phyloP scores from a whole-genome alignment of 1,284 basidiomycete species.

The Cryptococcus sp. region DNA sequence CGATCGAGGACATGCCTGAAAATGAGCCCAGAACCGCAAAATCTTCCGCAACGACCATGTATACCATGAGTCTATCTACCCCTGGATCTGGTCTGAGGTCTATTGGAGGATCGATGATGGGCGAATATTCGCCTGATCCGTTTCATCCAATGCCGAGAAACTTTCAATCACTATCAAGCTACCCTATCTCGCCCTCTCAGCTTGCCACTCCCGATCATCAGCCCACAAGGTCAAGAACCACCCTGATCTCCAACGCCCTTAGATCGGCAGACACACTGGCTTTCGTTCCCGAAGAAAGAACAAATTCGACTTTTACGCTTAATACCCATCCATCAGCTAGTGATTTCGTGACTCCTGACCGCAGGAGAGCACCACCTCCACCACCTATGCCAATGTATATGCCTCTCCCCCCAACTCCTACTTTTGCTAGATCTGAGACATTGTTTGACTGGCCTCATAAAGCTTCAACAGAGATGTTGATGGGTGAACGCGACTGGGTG shows the following conservation, averaged over 20 bases:
- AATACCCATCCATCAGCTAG: constrained; percentile 21
- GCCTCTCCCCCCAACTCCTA: constrained; percentile 35
- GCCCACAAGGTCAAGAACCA: constrained; percentile 5
- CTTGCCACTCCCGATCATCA: not conserved
- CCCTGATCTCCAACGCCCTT: constrained; percentile 5
- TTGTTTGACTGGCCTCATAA: constrained; percentile 20
- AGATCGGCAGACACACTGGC: constrained; percentile 10
- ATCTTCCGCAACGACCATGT: constrained; percentile 12
- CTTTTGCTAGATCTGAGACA: constrained; percentile 17
- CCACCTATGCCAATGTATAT: constrained; percentile 30
- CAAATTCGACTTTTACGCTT: constrained; percentile 23
- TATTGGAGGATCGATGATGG: constrained; percentile 27
- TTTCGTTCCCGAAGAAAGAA: constrained; percentile 17
- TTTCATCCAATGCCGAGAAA: constrained; percentile 26
- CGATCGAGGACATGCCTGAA: constrained; percentile 8
- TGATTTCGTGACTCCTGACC: not conserved
- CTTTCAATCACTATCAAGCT: constrained; percentile 29
- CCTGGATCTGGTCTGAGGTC: constrained; percentile 18
- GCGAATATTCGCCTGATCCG: constrained; percentile 30
- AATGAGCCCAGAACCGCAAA: not conserved
- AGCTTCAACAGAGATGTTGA: constrained; percentile 28
- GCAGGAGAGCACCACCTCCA: constrained; percentile 27
- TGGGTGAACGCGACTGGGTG: constrained; percentile 28
- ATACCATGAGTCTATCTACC: constrained; percentile 11
- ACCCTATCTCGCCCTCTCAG: constrained; percentile 20